Percentiles rank a stretch among this genome's conserved stretches.
phyloP scores from a whole-genome alignment of 1,284 basidiomycete species.

The Cryptococcus jaspeensis region DNA sequence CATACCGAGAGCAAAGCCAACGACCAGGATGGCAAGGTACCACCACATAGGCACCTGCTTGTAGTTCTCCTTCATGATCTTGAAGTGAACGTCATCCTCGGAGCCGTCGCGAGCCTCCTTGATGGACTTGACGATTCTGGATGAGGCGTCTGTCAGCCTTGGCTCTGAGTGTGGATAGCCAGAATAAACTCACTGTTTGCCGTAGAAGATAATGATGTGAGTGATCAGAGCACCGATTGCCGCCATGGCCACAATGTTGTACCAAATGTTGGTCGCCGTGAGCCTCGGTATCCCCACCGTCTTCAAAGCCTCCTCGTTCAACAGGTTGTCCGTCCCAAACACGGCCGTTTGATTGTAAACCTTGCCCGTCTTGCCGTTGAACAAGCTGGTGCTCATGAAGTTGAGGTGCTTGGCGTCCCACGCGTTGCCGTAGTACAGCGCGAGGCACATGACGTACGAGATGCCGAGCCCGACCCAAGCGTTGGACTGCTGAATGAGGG shows the following conservation, averaged over 20 bases:
- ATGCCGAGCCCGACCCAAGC: slow-evolving; percentile 25
- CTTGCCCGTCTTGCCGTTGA: slow-evolving; percentile 9
- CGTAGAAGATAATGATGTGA: slow-evolving; percentile 52
- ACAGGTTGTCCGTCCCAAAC: slow-evolving; percentile 24
- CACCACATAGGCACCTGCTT: slow-evolving; percentile 36
- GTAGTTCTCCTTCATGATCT: slow-evolving; percentile 40
- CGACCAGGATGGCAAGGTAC: slow-evolving; percentile 22
- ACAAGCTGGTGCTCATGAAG: slow-evolving; percentile 20
- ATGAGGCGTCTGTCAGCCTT: too few species aligned
- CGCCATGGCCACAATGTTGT: too few species aligned
- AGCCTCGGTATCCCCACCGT: slow-evolving; percentile 32
- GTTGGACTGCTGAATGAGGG: slow-evolving; percentile 14
- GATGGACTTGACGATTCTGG: slow-evolving; percentile 53
- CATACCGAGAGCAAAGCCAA: slow-evolving; percentile 25
- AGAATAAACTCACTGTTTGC: slow-evolving; percentile 15
- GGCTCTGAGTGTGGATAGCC: not conserved
- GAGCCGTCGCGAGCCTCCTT: slow-evolving; percentile 55
- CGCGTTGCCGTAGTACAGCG: slow-evolving; percentile 34
- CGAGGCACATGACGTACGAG: slow-evolving; percentile 25
- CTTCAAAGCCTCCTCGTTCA: slow-evolving; percentile 27
- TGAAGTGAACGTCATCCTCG: slow-evolving; percentile 61
- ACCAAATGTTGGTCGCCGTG: slow-evolving; percentile 59
- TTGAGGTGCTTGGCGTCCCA: slow-evolving; percentile 17
- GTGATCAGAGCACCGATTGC: slow-evolving; percentile 67
- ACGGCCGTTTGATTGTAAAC: slow-evolving; percentile 55